A percentile compares a stretch with the other conserved stretches of the same genome.
These are phyloP conservation scores for Aspergillus cristatus DNA, from an alignment of 495 filamentous ascomycete species.

Conservation along the genomic window DNA sequence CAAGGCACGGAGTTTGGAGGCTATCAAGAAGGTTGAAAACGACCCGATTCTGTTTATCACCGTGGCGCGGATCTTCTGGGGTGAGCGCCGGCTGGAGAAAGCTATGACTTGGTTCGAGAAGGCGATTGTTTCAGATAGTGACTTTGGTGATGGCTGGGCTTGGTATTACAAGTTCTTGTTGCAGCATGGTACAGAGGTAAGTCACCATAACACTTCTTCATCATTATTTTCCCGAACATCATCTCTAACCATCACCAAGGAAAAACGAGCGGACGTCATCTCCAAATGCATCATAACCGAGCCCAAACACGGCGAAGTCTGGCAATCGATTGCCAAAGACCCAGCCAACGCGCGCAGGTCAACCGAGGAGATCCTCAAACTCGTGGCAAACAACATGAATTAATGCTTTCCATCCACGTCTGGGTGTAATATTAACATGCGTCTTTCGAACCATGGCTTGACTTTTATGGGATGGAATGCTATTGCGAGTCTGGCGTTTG, in stretches of 20 bases:
- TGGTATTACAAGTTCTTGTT: slow-evolving; percentile 94
- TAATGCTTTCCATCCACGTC: slow-evolving; percentile 1
- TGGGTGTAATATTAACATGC: slow-evolving; percentile 3
- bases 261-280: slow-evolving; percentile 76
- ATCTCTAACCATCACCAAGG: slow-evolving; percentile 30
- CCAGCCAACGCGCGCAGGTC: slow-evolving; percentile 65
- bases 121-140: slow-evolving; percentile 75
- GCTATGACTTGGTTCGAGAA: slow-evolving; percentile 96
- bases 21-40: slow-evolving; percentile 93
- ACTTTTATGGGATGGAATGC: too few species aligned
- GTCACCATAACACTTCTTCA: slow-evolving; percentile 4
- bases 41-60: slow-evolving; percentile 77
- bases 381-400: slow-evolving; percentile 48
- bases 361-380: slow-evolving; percentile 71
- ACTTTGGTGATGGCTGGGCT: slow-evolving; percentile 89
- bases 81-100: slow-evolving; percentile 74
- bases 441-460: not conserved
- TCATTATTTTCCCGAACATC: not conserved
- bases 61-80: slow-evolving; percentile 69
- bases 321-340: slow-evolving; percentile 79
- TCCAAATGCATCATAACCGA: slow-evolving; percentile 66
- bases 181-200: slow-evolving; percentile 75
- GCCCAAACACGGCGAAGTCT: slow-evolving; percentile 86
- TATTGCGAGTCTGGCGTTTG: not conserved
- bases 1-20: slow-evolving; percentile 81